Percentiles rank a stretch among this genome's conserved stretches.
Conservation (phyloP, 2,329 filamentous ascomycete genomes). For the Exophiala calicioides region DNA sequence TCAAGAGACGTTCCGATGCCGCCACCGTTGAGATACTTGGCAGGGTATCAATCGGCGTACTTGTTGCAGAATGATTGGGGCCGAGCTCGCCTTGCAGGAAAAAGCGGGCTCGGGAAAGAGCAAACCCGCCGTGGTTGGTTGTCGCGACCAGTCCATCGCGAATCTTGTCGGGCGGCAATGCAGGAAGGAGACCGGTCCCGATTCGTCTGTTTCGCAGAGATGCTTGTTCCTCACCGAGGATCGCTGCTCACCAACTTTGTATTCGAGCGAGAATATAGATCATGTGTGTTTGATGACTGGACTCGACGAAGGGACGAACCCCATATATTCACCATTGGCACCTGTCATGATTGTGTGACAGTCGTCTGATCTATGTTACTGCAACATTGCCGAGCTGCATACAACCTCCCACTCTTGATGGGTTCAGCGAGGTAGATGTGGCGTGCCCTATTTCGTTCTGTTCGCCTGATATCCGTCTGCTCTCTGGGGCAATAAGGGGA, state of each 20-base stretch:
- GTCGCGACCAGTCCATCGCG: slow-evolving; percentile 6
- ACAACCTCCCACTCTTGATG: not conserved
- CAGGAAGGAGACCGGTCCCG: slow-evolving; percentile 8
- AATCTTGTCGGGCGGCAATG: slow-evolving; percentile 23
- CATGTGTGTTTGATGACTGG: not conserved
- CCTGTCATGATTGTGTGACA: slow-evolving; percentile 1
- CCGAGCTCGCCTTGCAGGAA: not conserved
- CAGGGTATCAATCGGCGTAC: not conserved
- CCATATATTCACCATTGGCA: not conserved
- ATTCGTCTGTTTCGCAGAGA: not conserved
- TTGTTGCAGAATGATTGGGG: slow-evolving; percentile 11
- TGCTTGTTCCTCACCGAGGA: not conserved
- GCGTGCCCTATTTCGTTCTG: not conserved
- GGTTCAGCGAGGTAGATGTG: not conserved
- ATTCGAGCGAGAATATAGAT: not conserved
- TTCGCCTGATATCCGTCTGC: no score
- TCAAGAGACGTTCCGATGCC: not conserved
- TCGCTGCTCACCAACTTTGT: not conserved
- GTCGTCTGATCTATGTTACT: slow-evolving; percentile 3
- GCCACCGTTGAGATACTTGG: no score
- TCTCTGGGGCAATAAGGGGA: no score
- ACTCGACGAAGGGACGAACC: not conserved
- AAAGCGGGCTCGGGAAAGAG: not conserved
- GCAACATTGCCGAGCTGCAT: not conserved
- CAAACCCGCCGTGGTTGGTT: slow-evolving; percentile 3